phyloP scores from a whole-genome alignment of 139 green algal genomes.

The Picochlorum costavermella region DNA sequence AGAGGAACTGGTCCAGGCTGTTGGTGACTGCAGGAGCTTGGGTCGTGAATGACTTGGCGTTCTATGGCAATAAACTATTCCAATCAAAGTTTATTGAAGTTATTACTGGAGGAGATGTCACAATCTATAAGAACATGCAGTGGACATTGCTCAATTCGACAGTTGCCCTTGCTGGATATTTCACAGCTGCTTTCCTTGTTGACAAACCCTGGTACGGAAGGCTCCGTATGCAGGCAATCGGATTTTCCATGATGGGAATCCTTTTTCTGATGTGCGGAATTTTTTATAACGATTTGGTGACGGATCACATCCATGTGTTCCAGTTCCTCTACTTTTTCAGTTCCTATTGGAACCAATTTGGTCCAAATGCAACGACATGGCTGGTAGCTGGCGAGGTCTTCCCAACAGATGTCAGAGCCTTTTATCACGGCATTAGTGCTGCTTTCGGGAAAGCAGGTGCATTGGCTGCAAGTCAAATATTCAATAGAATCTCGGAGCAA shows the following conservation, averaged over 20 bases:
- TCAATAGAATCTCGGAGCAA: constrained; percentile 15
- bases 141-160: constrained; percentile 66
- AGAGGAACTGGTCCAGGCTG: constrained; percentile 26
- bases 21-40: constrained; percentile 27
- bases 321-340: constrained; percentile 73
- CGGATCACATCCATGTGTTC: constrained; percentile 28
- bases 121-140: constrained; percentile 37
- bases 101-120: constrained; percentile 21
- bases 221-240: constrained; percentile 39
- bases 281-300: constrained; percentile 32
- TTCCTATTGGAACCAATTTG: constrained; percentile 70
- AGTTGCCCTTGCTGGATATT: constrained; percentile 58
- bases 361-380: constrained; percentile 44
- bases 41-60: constrained; percentile 47
- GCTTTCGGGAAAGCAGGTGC: constrained; percentile 50
- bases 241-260: constrained; percentile 43
- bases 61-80: constrained; percentile 73
- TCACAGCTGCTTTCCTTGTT: constrained; percentile 42
- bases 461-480: constrained; percentile 33
- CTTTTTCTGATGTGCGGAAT: constrained; percentile 55
- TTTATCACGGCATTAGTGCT: constrained; percentile 45
- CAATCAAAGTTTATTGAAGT: constrained; percentile 49
- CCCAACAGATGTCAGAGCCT: constrained; percentile 56
- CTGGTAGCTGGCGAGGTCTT: constrained; percentile 53
- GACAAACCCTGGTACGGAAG: constrained; percentile 52